Percentiles rank a stretch among this genome's conserved stretches.
Evolutionary conservation across 306 rosid genomes (phyloP).

Genomic region (Cicer chorassanicum): DNA sequence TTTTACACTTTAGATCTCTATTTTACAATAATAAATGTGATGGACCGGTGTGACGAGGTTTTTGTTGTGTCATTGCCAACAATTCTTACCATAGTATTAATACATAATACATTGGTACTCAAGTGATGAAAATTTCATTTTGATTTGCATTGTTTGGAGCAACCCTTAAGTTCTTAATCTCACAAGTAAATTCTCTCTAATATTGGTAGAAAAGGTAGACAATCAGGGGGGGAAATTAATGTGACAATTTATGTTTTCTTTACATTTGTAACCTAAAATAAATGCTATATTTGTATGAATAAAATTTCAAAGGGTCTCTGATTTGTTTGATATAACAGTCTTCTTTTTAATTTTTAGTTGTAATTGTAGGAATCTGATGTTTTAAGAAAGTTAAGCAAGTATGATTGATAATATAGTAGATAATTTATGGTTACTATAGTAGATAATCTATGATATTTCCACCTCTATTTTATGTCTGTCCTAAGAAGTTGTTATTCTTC

Average conservation of each 20-base stretch:
- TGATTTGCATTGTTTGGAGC: not conserved
- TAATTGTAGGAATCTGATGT: not conserved
- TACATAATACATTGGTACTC: constrained; percentile 3
- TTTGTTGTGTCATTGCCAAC: not conserved
- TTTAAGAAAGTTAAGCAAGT: constrained; percentile 14
- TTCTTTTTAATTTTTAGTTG: not conserved
- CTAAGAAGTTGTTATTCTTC: constrained; percentile 33
- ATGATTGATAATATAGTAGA: not conserved
- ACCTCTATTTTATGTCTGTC: constrained; percentile 6
- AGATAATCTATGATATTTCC: constrained; percentile 28
- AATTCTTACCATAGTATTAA: not conserved
- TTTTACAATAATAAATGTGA: not conserved
- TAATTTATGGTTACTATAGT: constrained; percentile 19
- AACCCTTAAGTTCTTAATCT: not conserved
- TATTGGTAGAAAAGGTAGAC: not conserved
- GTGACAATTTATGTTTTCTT: not conserved
- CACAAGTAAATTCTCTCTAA: not conserved
- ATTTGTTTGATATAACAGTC: not conserved
- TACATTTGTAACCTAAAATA: not conserved
- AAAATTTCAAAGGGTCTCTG: constrained; percentile 9
- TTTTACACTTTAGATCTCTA: constrained; percentile 1
- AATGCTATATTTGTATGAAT: constrained; percentile 1
- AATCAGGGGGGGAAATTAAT: not conserved
- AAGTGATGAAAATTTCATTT: not conserved
- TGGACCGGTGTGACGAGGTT: not conserved